These are phyloP conservation scores for Aaosphaeria pasadenensis DNA, from an alignment of 2,329 filamentous ascomycete genomes.

Conservation along the genomic window DNA sequence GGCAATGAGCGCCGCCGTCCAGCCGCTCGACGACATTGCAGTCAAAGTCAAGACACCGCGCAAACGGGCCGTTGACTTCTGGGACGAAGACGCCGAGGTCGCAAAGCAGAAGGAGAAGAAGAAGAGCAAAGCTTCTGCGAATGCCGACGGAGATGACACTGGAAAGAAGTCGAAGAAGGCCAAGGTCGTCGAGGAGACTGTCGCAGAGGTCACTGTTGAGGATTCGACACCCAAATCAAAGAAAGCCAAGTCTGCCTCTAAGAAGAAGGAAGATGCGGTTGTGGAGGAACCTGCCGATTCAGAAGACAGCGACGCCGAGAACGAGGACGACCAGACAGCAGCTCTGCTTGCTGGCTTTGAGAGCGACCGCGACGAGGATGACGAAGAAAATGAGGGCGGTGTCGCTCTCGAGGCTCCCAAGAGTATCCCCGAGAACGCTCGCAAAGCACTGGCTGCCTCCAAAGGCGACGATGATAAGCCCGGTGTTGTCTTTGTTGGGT, in stretches of 20 bases:
- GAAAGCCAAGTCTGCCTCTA: conserved; percentile 8
- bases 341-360: conserved; percentile 52
- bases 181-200: conserved; percentile 4
- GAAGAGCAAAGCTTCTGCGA: conserved; percentile 21
- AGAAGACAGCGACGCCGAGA: conserved; percentile 25
- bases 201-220: background rate
- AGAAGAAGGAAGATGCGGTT: conserved; percentile 4
- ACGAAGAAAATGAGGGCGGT: conserved; percentile 30
- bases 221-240: conserved; percentile 15
- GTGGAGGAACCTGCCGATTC: conserved; percentile 13
- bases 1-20: conserved; percentile 17
- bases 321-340: conserved; percentile 47
- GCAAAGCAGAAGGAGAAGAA: conserved; percentile 41
- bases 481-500: conserved; percentile 84
- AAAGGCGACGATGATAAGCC: conserved; percentile 54
- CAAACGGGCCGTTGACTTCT: conserved; percentile 36
- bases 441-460: conserved; percentile 48
- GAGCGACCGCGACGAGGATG: conserved; percentile 43
- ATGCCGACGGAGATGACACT: conserved; percentile 7
- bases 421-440: conserved; percentile 28
- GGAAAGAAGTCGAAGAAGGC: conserved; percentile 10
- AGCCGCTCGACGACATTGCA: conserved; percentile 14
- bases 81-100: conserved; percentile 24
- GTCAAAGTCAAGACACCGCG: conserved; percentile 25
- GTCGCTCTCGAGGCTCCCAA: conserved; percentile 18